Evolutionary conservation across 2,329 filamentous ascomycete species (phyloP), one percentile per base, ranked within the genome.

Genomic region (Talaromyces sp.): DNA sequence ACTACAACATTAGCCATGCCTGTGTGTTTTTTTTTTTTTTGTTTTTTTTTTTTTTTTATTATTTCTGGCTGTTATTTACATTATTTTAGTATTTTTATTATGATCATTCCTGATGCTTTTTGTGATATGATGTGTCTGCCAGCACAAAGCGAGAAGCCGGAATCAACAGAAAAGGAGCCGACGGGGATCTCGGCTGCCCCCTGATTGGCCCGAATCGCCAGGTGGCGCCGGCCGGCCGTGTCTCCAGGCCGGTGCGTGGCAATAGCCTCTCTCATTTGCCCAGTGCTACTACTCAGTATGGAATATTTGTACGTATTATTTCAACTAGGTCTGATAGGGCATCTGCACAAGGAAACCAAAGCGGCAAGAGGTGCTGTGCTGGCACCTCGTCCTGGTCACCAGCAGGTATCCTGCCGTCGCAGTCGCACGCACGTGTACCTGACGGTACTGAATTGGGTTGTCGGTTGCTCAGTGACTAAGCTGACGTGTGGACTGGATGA

Each of bases 401-500:
- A 60, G 39, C 51, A 58, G 58, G 53, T 53, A 58, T 62, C 59
- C 44, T 5, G 44, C 44, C 44, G 19, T 2, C 44, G 22, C 44
- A 25, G 44, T 47, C 19, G 44, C 60, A 65, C 65, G 63, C 63
- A 65, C 63, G 63, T 64, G 61, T 64, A 63, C 62, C 63, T 67
- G 59, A 56, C 59, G 57, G 55, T 54, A 59, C 65, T 4, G 52
- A 11, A 2, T 56, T 56, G 30, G 54, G 33, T 30, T 53, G 27
- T 28, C 1, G 22, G 22, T 13, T 7, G 8, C 28, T 30, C 28
- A 36, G 15, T 13, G 1, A 36, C 11, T 36, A 7, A 39, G 36
- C 33, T 17, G 33, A 36, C 15, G 15, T 36, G 33, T 17, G 13
- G 17, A 39, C 6, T 39, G 36, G 8, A 8, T 9, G 13, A n/a